Evolutionary conservation across 2,329 filamentous ascomycete species (phyloP).

Genomic region (Hymenoscyphus infarciens): DNA sequence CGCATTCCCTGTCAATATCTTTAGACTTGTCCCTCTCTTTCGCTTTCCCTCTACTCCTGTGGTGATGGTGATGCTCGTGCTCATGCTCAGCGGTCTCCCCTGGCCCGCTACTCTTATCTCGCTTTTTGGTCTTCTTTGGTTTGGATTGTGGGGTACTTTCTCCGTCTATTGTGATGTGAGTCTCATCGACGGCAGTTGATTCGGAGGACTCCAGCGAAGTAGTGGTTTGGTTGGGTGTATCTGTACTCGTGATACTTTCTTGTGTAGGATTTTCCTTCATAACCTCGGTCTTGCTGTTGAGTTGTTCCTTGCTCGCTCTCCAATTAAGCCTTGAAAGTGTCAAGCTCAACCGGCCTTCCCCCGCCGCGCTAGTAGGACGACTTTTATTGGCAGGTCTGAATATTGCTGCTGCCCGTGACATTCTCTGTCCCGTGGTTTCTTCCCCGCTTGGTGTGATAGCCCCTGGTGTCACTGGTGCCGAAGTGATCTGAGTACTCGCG

Average conservation of each 20-base stretch:
- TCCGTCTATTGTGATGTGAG: constrained; percentile 13
- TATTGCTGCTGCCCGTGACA: constrained; percentile 55
- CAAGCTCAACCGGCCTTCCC: constrained; percentile 55
- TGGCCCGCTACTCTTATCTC: constrained; percentile 29
- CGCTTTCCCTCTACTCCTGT: constrained; percentile 30
- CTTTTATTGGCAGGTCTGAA: constrained; percentile 49
- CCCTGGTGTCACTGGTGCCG: constrained; percentile 43
- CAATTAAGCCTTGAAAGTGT: constrained; percentile 47
- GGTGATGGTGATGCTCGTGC: constrained; percentile 24
- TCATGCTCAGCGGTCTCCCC: constrained; percentile 26
- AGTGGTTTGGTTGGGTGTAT: not conserved
- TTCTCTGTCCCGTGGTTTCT: constrained; percentile 50
- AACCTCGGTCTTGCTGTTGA: constrained; percentile 25
- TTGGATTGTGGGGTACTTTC: constrained; percentile 15
- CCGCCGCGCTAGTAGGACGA: constrained; percentile 55
- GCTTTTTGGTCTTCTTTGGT: constrained; percentile 28
- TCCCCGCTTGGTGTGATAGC: constrained; percentile 44
- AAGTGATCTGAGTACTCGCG: constrained; percentile 40
- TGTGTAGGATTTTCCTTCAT: constrained; percentile 15
- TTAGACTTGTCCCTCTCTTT: constrained; percentile 24
- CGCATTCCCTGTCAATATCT: constrained; percentile 14
- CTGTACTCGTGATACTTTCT: not conserved
- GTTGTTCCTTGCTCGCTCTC: constrained; percentile 32
- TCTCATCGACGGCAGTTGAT: constrained; percentile 17
- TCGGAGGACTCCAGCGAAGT: constrained; percentile 13